These are phyloP conservation scores for Cytospora chrysosperma DNA, from an alignment of 2,329 filamentous ascomycete species.

Conservation along the genomic window DNA sequence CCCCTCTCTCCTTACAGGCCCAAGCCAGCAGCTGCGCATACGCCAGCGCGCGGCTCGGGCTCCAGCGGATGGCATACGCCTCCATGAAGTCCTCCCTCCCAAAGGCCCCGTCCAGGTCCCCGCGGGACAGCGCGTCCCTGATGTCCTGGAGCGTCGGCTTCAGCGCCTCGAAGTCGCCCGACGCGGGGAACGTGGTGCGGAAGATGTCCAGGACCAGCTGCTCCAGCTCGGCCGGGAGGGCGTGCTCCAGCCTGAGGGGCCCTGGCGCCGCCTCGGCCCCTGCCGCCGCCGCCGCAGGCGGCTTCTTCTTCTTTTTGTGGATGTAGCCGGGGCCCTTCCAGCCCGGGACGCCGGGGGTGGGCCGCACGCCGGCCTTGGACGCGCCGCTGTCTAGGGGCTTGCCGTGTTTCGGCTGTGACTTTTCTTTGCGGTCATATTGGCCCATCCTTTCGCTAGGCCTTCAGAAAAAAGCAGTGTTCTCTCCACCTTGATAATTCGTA, in stretches of 20 bases:
- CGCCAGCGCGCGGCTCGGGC: conserved; percentile 77
- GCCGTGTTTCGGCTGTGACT: conserved; percentile 18
- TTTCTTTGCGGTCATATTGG: conserved; percentile 16
- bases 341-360: conserved; percentile 9
- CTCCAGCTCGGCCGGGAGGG: conserved; percentile 13
- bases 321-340: conserved; percentile 16
- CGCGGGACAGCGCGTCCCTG: conserved; percentile 80
- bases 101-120: conserved; percentile 83
- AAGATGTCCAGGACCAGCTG: conserved; percentile 66
- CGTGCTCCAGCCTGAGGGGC: background rate
- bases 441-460: background rate
- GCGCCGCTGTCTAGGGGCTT: conserved; percentile 12
- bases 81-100: conserved; percentile 67
- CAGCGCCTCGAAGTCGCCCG: conserved; percentile 49
- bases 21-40: conserved; percentile 62
- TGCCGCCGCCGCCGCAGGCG: background rate
- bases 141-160: conserved; percentile 69
- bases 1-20: conserved; percentile 36
- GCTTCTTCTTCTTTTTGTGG: conserved; percentile 8
- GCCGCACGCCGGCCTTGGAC: conserved; percentile 1
- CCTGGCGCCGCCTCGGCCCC: background rate
- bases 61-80: conserved; percentile 89
- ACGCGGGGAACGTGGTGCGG: conserved; percentile 57
- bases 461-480: background rate
- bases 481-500: background rate